Percentiles rank a stretch among this genome's conserved stretches.
phyloP scores from a whole-genome alignment of 768 basidiomycete genomes.

The Russula foetens region DNA sequence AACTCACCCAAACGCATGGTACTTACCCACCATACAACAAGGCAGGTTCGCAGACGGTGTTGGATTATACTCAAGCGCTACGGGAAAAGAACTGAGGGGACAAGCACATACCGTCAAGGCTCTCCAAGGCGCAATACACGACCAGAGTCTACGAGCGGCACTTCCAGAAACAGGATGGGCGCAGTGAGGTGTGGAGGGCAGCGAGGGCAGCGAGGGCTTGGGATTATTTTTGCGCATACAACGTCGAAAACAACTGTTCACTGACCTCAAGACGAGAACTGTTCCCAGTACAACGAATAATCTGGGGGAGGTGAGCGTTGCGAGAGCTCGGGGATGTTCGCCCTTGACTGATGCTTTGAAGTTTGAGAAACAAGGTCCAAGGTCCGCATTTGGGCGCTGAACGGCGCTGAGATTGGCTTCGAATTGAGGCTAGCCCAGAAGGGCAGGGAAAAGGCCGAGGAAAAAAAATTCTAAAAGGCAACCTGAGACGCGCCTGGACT shows the following conservation, averaged over 20 bases:
- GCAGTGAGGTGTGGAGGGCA: not conserved
- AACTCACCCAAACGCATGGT: not conserved
- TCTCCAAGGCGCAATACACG: not conserved
- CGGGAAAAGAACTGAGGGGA: not conserved
- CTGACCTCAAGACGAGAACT: not conserved
- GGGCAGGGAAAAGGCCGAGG: conserved; percentile 19
- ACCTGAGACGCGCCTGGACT: conserved; percentile 17
- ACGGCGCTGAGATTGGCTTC: conserved; percentile 16
- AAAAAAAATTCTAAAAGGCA: conserved; percentile 21
- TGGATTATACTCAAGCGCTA: not conserved
- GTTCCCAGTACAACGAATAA: not conserved
- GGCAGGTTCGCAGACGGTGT: not conserved
- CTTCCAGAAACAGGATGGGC: not conserved
- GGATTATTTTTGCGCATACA: not conserved
- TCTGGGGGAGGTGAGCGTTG: conserved; percentile 12
- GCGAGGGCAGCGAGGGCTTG: too few relatives aligned
- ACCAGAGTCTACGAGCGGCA: not conserved
- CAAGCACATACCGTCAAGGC: not conserved
- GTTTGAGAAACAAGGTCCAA: conserved; percentile 14
- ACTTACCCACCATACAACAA: not conserved
- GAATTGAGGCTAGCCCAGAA: conserved; percentile 21
- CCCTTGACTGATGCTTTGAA: conserved; percentile 8
- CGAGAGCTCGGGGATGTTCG: conserved; percentile 1
- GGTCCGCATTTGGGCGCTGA: conserved; percentile 19
- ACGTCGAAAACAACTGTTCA: not conserved